Conservation (phyloP, 768 basidiomycete species). For the Mycena venus region DNA sequence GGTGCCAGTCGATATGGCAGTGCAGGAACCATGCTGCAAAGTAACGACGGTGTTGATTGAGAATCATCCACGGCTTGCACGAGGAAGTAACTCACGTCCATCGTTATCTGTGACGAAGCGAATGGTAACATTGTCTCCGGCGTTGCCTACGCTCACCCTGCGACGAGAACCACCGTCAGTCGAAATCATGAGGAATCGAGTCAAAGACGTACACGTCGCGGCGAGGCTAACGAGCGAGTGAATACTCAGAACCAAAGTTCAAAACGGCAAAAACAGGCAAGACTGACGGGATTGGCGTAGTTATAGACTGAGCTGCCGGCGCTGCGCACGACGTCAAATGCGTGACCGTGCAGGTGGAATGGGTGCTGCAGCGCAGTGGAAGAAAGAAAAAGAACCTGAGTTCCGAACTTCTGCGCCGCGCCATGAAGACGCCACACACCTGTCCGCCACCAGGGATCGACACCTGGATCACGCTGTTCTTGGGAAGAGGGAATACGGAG, state of each 20-base stretch:
- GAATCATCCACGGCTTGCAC: background rate
- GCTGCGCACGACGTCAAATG: constrained; percentile 56
- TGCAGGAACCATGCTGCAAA: constrained; percentile 38
- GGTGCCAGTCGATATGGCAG: constrained; percentile 62
- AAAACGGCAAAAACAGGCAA: no score
- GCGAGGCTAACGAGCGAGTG: background rate
- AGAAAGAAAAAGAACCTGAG: background rate
- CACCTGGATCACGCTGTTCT: background rate
- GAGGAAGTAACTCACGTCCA: constrained; percentile 59
- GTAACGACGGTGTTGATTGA: constrained; percentile 38
- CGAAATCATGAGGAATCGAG: background rate
- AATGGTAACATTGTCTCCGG: constrained; percentile 59
- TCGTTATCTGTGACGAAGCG: constrained; percentile 75
- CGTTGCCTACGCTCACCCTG: constrained; percentile 31
- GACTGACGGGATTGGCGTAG: constrained; percentile 67
- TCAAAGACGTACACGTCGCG: constrained; percentile 5
- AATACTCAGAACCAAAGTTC: background rate
- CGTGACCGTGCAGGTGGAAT: constrained; percentile 35
- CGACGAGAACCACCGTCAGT: background rate
- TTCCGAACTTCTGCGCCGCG: background rate
- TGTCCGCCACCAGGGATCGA: background rate
- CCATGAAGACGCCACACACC: background rate
- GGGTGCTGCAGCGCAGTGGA: background rate
- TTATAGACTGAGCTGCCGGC: constrained; percentile 54
- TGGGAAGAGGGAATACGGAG: constrained; percentile 1